phyloP scores from a whole-genome alignment of 306 rosid genomes.

The Rosa rugosa region DNA sequence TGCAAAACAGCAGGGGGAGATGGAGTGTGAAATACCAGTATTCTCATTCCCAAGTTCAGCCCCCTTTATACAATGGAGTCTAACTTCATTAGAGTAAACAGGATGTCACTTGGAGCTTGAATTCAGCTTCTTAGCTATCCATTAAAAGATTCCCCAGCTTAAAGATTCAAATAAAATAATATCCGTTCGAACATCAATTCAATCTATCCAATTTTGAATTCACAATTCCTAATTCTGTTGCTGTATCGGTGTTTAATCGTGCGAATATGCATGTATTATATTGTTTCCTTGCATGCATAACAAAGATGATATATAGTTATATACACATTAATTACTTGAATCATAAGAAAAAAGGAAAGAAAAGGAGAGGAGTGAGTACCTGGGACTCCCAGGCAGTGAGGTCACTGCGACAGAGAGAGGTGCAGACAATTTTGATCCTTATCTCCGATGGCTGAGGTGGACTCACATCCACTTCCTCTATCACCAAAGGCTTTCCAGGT shows the following conservation, averaged over 20 bases:
- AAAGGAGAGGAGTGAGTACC: slow-evolving; percentile 30
- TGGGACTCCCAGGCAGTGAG: slow-evolving; percentile 89
- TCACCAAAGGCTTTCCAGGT: slow-evolving; percentile 75
- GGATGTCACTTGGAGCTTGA: not conserved
- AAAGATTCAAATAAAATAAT: not conserved
- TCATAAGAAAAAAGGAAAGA: not conserved
- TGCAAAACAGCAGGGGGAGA: slow-evolving; percentile 37
- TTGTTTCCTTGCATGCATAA: too few relatives aligned
- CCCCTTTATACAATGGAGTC: not conserved
- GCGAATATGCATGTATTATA: not conserved
- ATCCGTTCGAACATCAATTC: not conserved
- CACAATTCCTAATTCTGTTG: not conserved
- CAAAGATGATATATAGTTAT: not conserved
- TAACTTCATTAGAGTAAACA: not conserved
- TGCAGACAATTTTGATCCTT: slow-evolving; percentile 70
- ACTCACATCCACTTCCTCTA: slow-evolving; percentile 70
- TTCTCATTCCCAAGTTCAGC: not conserved
- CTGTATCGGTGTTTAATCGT: not conserved
- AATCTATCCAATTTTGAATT: not conserved
- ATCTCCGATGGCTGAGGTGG: slow-evolving; percentile 85
- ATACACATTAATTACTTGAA: not conserved
- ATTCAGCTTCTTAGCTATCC: not conserved
- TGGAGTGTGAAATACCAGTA: not conserved
- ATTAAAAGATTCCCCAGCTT: not conserved
- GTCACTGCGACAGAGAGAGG: slow-evolving; percentile 96